phyloP scores from a whole-genome alignment of 2,329 filamentous ascomycete species.

The Fusarium multiceps region DNA sequence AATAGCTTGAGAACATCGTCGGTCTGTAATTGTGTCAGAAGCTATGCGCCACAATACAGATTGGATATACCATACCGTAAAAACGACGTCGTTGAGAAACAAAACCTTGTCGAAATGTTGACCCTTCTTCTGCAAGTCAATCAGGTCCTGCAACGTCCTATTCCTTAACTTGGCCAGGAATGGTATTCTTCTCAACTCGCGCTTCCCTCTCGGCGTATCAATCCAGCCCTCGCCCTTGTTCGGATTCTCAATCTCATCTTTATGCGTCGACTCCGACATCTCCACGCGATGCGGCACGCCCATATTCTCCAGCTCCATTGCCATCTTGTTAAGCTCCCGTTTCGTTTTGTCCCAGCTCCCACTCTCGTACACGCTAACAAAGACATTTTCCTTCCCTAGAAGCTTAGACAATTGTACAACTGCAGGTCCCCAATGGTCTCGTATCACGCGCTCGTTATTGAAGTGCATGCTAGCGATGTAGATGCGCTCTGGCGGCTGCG shows the following conservation, averaged over 20 bases:
- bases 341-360: slow-evolving; percentile 78
- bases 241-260: slow-evolving; percentile 62
- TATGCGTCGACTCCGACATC: slow-evolving; percentile 68
- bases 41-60: neutral
- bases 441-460: slow-evolving; percentile 71
- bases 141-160: slow-evolving; percentile 68
- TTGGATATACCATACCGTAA: slow-evolving; percentile 57
- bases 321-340: slow-evolving; percentile 67
- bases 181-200: slow-evolving; percentile 73
- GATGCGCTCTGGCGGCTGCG: slow-evolving; percentile 57
- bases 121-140: slow-evolving; percentile 61
- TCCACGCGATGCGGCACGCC: slow-evolving; percentile 67
- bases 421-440: slow-evolving; percentile 70
- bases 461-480: slow-evolving; percentile 78
- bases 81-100: slow-evolving; percentile 73
- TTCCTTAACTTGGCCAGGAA: slow-evolving; percentile 75
- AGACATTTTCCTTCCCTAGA: slow-evolving; percentile 73
- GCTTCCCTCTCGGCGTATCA: slow-evolving; percentile 62
- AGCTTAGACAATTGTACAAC: slow-evolving; percentile 66
- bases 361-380: slow-evolving; percentile 74
- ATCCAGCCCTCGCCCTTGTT: slow-evolving; percentile 70
- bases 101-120: slow-evolving; percentile 67
- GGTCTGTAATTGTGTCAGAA: slow-evolving; percentile 52
- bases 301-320: slow-evolving; percentile 61
- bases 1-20: slow-evolving; percentile 67